A percentile compares a stretch with the other conserved stretches of the same genome.
Conservation (phyloP, 139 green algal genomes). For the Picochlorum sp. region DNA sequence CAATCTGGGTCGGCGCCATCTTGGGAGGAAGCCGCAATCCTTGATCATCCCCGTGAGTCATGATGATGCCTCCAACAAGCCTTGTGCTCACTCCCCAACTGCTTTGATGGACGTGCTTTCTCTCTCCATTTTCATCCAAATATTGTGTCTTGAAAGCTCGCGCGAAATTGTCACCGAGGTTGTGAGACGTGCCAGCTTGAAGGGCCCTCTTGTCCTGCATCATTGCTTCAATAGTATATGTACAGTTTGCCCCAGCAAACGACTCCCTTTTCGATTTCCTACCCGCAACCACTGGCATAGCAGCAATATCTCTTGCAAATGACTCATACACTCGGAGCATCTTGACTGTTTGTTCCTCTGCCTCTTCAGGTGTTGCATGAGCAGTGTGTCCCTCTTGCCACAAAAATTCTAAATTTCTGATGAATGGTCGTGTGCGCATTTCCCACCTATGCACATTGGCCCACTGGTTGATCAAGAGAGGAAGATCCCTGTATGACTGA, state of each 20-base stretch:
- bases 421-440: slow-evolving; percentile 96
- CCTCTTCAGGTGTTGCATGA: slow-evolving; percentile 89
- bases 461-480: slow-evolving; percentile 97
- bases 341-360: slow-evolving; percentile 66
- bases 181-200: slow-evolving; percentile 93
- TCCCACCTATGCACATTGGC: slow-evolving; percentile 98
- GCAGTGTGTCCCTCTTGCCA: slow-evolving; percentile 99
- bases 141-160: slow-evolving; percentile 68
- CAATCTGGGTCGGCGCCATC: slow-evolving; percentile 87
- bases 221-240: slow-evolving; percentile 99
- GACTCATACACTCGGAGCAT: slow-evolving; percentile 72
- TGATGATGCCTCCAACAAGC: slow-evolving; percentile 94
- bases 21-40: slow-evolving; percentile 82
- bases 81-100: slow-evolving; percentile 91
- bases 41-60: slow-evolving; percentile 94
- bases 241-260: slow-evolving; percentile 76
- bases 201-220: slow-evolving; percentile 88
- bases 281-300: slow-evolving; percentile 88
- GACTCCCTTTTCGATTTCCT: slow-evolving; percentile 87
- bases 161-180: slow-evolving; percentile 96
- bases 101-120: slow-evolving; percentile 80
- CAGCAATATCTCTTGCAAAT: slow-evolving; percentile 66
- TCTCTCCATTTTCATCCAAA: slow-evolving; percentile 48
- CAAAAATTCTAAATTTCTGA: slow-evolving; percentile 97
- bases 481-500: slow-evolving; percentile 89